Evolutionary conservation across 495 filamentous ascomycete genomes (phyloP), one percentile per base, ranked within the genome.

Genomic region (Lophiostoma macrostomum): DNA sequence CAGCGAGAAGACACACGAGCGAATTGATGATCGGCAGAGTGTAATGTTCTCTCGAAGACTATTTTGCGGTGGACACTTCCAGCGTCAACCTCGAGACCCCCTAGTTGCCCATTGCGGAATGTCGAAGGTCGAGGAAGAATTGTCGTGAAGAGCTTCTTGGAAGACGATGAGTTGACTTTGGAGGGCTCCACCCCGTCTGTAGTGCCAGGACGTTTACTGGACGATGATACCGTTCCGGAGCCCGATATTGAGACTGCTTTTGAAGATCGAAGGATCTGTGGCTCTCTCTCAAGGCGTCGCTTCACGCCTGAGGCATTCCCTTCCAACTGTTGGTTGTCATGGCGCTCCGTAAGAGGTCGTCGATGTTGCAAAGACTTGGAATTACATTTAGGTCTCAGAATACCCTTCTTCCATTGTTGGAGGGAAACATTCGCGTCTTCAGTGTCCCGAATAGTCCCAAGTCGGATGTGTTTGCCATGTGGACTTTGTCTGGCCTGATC

Each of bases 401-500:
- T 80, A 5, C 91, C 90, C 52, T 73, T 75, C 63, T 80, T 84
- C 93, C 93, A 98, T 48, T 85, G 77, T 18, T 71, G 73, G 39
- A 98, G 69, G 11, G 81, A 73, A 12, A 72, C 68, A 37, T 83
- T 81, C 0, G 82, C 85, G 64, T 96, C 93, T 19, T 80, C 68
- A 5, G 87, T 95, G 60, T 96, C 91, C 13, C 71, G 62, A 19
- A 74, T 75, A 22, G 81, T 91, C 28, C 81, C 83, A 5, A 98
- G 66, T 27, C 80, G 71, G 41, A 98, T 79, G 25, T 80, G 69
- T 65, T 96, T 98, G 27, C 68, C 74, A 4, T 79, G 76, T n/a
- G 89, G 90, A 42, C 83, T 88, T 48, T 83, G 78, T 61, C 85
- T 82, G 5, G 88, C 91, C 51, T 74, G 63, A 55, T 87, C 83